These are phyloP conservation scores for Pisolithus albus DNA, from an alignment of 768 basidiomycete genomes.

Conservation along the genomic window DNA sequence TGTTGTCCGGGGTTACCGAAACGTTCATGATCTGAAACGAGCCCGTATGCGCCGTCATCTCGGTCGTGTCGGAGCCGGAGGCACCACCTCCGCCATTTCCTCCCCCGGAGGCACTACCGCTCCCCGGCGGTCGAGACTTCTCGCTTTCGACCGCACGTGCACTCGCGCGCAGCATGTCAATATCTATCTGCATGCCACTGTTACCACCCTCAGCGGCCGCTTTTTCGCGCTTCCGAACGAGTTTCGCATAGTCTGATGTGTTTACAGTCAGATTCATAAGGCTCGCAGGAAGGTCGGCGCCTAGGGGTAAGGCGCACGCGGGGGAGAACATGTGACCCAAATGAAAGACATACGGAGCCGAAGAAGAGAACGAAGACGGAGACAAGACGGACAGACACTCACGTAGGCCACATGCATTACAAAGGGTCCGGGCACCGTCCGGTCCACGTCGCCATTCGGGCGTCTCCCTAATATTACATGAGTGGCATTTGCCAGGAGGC, in stretches of 20 bases:
- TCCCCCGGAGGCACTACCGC: constrained; percentile 20
- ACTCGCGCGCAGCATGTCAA: constrained; percentile 71
- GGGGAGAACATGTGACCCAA: neutral
- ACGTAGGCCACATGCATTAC: constrained; percentile 85
- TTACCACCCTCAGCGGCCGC: constrained; percentile 44
- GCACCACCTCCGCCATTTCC: neutral
- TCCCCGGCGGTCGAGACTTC: constrained; percentile 14
- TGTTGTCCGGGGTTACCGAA: constrained; percentile 16
- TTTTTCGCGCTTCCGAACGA: constrained; percentile 75
- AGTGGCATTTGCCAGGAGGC: constrained; percentile 82
- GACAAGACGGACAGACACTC: constrained; percentile 27
- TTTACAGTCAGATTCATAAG: neutral
- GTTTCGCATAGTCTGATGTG: constrained; percentile 70
- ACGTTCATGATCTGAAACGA: constrained; percentile 48
- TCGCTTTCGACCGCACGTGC: constrained; percentile 49
- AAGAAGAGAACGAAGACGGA: neutral
- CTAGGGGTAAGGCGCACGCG: too few relatives aligned
- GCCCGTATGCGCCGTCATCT: constrained; percentile 42
- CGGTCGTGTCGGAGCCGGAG: constrained; percentile 4
- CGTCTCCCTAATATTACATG: constrained; percentile 80
- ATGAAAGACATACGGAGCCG: neutral
- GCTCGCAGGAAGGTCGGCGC: neutral
- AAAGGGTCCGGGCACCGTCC: constrained; percentile 76
- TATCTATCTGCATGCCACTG: constrained; percentile 49
- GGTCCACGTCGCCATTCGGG: constrained; percentile 87